A percentile compares a stretch with the other conserved stretches of the same genome.
These are phyloP conservation scores for Apiotrichum domesticum DNA, from an alignment of 1,284 basidiomycete species.

Conservation along the genomic window DNA sequence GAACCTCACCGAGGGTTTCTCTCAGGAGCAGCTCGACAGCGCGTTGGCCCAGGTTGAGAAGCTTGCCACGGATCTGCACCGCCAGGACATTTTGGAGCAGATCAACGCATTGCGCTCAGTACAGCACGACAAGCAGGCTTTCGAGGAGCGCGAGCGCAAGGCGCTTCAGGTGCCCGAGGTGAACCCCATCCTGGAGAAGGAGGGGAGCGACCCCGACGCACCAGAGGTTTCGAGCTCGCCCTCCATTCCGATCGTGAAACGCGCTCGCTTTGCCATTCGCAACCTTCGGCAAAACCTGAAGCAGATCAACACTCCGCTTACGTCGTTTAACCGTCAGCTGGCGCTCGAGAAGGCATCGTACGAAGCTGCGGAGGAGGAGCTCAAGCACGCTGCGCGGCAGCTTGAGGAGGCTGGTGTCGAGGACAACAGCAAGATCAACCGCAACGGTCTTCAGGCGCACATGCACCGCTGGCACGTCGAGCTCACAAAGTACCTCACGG, in stretches of 20 bases:
- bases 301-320: constrained; percentile 59
- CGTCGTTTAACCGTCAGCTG: constrained; percentile 63
- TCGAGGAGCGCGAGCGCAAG: constrained; percentile 13
- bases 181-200: constrained; percentile 27
- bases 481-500: constrained; percentile 55
- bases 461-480: constrained; percentile 83
- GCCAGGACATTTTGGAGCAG: constrained; percentile 18
- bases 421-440: constrained; percentile 48
- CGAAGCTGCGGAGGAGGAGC: constrained; percentile 68
- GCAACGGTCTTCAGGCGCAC: constrained; percentile 62
- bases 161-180: constrained; percentile 29
- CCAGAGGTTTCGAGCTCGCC: background rate
- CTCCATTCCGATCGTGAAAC: background rate
- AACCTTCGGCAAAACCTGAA: constrained; percentile 60
- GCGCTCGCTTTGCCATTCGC: constrained; percentile 54
- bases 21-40: constrained; percentile 22
- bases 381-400: constrained; percentile 60
- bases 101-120: constrained; percentile 23
- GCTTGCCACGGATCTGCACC: constrained; percentile 17
- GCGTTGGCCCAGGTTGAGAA: constrained; percentile 27
- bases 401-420: constrained; percentile 55
- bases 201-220: background rate
- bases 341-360: constrained; percentile 77
- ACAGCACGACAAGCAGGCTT: constrained; percentile 10
- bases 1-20: constrained; percentile 23